Evolutionary conservation across 2,329 filamentous ascomycete genomes (phyloP).

Genomic region (Fusarium staphyleae): DNA sequence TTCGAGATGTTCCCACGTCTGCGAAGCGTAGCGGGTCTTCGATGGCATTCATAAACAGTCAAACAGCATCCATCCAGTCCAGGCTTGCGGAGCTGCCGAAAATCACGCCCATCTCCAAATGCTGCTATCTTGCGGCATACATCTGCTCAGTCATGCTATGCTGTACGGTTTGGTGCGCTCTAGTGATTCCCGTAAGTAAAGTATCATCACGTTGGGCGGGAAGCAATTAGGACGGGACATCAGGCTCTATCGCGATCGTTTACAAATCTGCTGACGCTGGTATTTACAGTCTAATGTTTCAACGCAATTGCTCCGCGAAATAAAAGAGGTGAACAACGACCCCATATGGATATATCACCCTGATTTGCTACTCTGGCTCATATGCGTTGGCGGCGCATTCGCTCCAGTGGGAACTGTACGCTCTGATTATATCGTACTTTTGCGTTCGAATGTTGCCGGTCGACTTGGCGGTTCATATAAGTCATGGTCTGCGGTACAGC

Average conservation of each 20-base stretch:
- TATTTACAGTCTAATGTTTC: conserved; percentile 42
- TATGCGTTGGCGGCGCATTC: conserved; percentile 50
- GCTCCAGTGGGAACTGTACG: conserved; percentile 41
- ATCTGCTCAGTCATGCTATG: conserved; percentile 50
- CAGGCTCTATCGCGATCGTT: no score
- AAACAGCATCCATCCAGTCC: conserved; percentile 53
- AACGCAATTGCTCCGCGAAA: conserved; percentile 42
- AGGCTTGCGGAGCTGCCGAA: conserved; percentile 42
- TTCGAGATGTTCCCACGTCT: conserved; percentile 48
- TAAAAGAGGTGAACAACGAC: conserved; percentile 43
- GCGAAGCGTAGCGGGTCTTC: conserved; percentile 34
- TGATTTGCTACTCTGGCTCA: conserved; percentile 48
- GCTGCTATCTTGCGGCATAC: conserved; percentile 51
- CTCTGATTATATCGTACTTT: conserved; percentile 39
- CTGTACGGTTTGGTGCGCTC: conserved; percentile 50
- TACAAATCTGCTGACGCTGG: neutral
- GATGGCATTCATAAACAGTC: conserved; percentile 49
- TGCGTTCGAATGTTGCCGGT: conserved; percentile 29
- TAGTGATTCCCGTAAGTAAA: conserved; percentile 48
- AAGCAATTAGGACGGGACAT: no score
- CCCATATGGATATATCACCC: conserved; percentile 43
- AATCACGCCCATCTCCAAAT: conserved; percentile 39
- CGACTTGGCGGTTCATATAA: conserved; percentile 26
- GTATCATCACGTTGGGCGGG: no score
- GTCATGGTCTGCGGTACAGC: conserved; percentile 45